Evolutionary conservation across 371 early-diverging fungal species (phyloP).

Genomic region (Caulochytrium protostelioides): DNA sequence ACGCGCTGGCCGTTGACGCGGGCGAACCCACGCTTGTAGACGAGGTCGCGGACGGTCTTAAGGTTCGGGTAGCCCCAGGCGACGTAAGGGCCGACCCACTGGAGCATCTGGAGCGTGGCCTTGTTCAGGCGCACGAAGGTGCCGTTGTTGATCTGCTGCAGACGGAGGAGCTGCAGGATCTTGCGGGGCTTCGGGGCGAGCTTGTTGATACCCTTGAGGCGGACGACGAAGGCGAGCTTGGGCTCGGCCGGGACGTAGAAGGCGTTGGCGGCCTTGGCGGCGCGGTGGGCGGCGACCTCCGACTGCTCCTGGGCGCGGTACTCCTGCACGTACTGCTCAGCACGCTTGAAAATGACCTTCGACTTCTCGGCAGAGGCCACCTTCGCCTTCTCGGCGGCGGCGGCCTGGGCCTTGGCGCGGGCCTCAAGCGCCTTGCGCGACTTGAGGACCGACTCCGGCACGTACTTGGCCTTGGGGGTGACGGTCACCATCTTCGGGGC

Average conservation of each 20-base stretch:
- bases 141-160: slow-evolving; percentile 97
- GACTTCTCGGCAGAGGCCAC: slow-evolving; percentile 54
- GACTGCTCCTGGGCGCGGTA: slow-evolving; percentile 71
- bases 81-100: slow-evolving; percentile 92
- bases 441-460: slow-evolving; percentile 94
- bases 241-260: slow-evolving; percentile 92
- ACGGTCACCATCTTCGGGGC: too few species aligned
- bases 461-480: too few species aligned
- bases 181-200: slow-evolving; percentile 98
- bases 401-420: slow-evolving; percentile 49
- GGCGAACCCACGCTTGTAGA: slow-evolving; percentile 99
- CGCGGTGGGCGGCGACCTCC: slow-evolving; percentile 70
- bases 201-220: slow-evolving; percentile 80
- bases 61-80: slow-evolving; percentile 85
- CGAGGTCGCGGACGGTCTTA: slow-evolving; percentile 93
- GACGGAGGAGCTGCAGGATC: slow-evolving; percentile 95
- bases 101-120: slow-evolving; percentile 96
- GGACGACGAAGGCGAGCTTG: slow-evolving; percentile 94
- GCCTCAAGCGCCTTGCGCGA: slow-evolving; percentile 80
- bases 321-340: slow-evolving; percentile 85
- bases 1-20: slow-evolving; percentile 92
- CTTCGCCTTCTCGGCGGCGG: slow-evolving; percentile 38
- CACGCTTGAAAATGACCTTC: slow-evolving; percentile 90
- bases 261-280: slow-evolving; percentile 72
- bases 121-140: slow-evolving; percentile 96